Conservation (phyloP, 352 stramenopile genomes). For the Elongisporangium prolatum region DNA sequence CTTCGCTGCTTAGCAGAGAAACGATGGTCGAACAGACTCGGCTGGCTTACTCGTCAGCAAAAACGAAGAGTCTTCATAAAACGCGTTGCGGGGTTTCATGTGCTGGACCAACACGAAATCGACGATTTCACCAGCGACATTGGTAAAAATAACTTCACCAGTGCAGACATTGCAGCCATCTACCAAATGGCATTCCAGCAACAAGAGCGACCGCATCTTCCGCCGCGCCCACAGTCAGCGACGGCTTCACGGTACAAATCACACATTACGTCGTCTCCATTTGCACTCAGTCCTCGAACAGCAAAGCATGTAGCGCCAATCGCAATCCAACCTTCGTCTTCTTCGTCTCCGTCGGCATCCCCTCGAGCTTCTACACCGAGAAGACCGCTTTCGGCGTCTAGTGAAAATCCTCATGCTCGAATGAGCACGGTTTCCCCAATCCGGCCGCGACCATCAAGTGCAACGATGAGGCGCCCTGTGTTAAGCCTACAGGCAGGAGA, state of each 20-base stretch:
- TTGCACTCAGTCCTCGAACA: conserved; percentile 26
- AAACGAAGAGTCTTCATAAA: not conserved
- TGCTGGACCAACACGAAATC: not conserved
- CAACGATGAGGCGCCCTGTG: not conserved
- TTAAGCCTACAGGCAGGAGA: not conserved
- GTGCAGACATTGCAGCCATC: not conserved
- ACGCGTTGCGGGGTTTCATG: not conserved
- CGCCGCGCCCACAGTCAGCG: not conserved
- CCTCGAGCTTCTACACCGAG: conserved; percentile 12
- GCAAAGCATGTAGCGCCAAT: conserved; percentile 10
- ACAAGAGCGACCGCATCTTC: not conserved
- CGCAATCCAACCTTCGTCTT: conserved; percentile 4
- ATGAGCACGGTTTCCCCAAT: conserved; percentile 4
- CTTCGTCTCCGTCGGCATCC: not conserved
- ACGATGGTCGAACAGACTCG: not conserved
- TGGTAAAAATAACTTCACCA: not conserved
- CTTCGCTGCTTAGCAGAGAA: not conserved
- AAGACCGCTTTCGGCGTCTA: conserved; percentile 34
- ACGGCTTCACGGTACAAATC: not conserved
- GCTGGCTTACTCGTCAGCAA: not conserved
- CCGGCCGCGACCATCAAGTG: not conserved
- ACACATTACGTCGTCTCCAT: not conserved
- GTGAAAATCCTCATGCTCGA: conserved; percentile 2
- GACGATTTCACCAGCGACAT: not conserved
- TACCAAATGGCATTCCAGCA: not conserved